Evolutionary conservation across 164 flowering plant species (phyloP).

Genomic region (Tetrastigma voinierianum): DNA sequence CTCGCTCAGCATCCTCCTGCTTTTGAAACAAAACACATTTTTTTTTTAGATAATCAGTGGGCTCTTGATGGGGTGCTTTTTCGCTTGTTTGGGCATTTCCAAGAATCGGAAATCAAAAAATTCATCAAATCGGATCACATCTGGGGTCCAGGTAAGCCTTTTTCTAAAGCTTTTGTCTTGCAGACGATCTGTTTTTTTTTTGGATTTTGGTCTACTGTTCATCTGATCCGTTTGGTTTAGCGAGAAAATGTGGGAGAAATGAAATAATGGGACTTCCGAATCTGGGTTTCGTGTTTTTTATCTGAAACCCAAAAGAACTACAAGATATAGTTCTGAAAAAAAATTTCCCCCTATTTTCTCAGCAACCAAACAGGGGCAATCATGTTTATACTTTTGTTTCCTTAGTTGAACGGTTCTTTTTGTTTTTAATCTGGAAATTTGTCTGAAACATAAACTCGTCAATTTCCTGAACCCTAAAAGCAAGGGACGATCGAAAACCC

Average conservation of each 20-base stretch:
- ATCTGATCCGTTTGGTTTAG: too few species aligned
- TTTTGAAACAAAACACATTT: neutral
- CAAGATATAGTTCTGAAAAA: too few species aligned
- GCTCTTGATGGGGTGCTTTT: conserved; percentile 34
- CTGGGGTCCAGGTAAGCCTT: conserved; percentile 9
- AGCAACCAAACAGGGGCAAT: too few species aligned
- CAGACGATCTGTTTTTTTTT: neutral
- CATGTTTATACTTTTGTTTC: neutral
- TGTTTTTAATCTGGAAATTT: neutral
- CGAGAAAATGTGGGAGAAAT: too few species aligned
- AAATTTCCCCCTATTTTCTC: too few species aligned
- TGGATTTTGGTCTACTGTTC: too few species aligned
- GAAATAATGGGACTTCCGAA: too few species aligned
- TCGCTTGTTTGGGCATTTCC: conserved; percentile 20
- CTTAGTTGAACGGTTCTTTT: neutral
- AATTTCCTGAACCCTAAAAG: conserved; percentile 4
- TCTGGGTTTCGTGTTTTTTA: too few species aligned
- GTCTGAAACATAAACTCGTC: conserved; percentile 5
- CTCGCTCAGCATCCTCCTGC: neutral
- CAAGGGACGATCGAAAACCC: conserved; percentile 2
- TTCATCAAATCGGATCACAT: conserved; percentile 3
- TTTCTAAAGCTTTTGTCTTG: neutral
- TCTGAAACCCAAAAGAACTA: too few species aligned
- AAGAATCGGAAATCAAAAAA: conserved; percentile 13
- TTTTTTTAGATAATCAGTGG: neutral